Evolutionary conservation across 1,284 basidiomycete species (phyloP), one percentile per base, ranked within the genome.

Genomic region (Boletellus deceptivus): DNA sequence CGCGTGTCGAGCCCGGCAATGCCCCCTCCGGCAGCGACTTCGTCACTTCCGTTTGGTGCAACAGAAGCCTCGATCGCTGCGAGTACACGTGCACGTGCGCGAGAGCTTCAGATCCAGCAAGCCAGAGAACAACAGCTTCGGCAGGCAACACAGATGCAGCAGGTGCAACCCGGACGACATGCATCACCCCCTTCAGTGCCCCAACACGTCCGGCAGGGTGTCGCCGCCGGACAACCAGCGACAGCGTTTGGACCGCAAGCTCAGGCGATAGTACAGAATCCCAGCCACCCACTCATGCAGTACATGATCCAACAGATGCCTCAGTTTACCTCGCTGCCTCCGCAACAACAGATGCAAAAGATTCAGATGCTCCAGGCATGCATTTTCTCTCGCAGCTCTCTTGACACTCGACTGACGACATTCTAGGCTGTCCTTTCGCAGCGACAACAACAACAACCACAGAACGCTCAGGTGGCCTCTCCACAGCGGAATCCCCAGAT

Each of bases 291-390:
- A 29, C 72, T 87, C 50, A 67, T 84, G 61, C 73, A 77, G 52
- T 78, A 80, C 54, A 73, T 87, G 68, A 58, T 70, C 5, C 68
- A 74, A 44, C 70, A 70, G 31, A 62, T 82, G 4, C 84, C 82
- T 16, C 73, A 73, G 8, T 88, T 89, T 59, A 68, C 71, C 56
- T 61, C 63, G 20, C 59, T 86, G 51, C 75, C 83, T 9, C 40
- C 75, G 6, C 75, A 70, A 52, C 70, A 76, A 56, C 84, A 88
- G 66, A 59, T 87, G 55, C 80, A 82, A 61, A 78, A 73, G 59
- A 72, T 88, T 69, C 66, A 78, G 39, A 56, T 68, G 51, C 63
- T 79, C 20, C 80, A 81, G 71, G 83, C 85, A 57, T 48, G 72
- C 68, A 9, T 36, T 42, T 2, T 8, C n/a, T 41, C 42, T 47